A percentile compares a stretch with the other conserved stretches of the same genome.
These are phyloP conservation scores for Pseudopyricularia javanii DNA, from an alignment of 2,329 filamentous ascomycete genomes.

Conservation along the genomic window DNA sequence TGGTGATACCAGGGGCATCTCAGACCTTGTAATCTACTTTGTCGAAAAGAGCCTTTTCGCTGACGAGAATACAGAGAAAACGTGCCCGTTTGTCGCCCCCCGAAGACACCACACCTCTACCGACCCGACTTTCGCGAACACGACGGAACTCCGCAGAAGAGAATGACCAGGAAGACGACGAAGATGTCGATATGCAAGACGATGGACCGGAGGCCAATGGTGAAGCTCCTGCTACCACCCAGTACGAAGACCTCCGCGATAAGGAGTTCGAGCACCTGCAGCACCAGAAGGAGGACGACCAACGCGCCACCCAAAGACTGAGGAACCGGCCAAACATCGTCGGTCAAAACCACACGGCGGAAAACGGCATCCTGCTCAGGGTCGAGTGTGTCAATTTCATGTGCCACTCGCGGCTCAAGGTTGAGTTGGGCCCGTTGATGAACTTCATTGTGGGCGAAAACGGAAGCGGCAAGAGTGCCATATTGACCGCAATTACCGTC, in stretches of 20 bases:
- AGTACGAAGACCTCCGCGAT: constrained; percentile 51
- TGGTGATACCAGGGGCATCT: constrained; percentile 1
- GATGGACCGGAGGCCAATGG: constrained; percentile 14
- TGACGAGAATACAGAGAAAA: constrained; percentile 7
- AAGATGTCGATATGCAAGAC: not conserved
- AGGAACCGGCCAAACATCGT: constrained; percentile 32
- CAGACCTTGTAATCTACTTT: not conserved
- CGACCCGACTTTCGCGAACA: not conserved
- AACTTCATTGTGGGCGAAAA: constrained; percentile 99
- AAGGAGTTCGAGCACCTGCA: constrained; percentile 44
- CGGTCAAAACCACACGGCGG: constrained; percentile 61
- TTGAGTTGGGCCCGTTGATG: constrained; percentile 82
- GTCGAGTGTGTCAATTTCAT: constrained; percentile 90
- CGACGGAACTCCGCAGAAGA: not conserved
- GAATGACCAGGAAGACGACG: not conserved
- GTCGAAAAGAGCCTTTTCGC: not conserved
- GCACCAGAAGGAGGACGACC: constrained; percentile 45
- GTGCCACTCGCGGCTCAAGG: constrained; percentile 76
- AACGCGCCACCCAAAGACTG: constrained; percentile 52
- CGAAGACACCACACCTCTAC: not conserved
- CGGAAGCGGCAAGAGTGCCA: constrained; percentile 92
- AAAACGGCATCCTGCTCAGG: constrained; percentile 78
- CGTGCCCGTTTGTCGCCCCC: constrained; percentile 13
- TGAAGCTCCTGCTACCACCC: constrained; percentile 33
- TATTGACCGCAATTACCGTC: constrained; percentile 82